Base-by-base conservation (phyloP, 306 rosid genomes). In the Quercus ilex region DNA sequence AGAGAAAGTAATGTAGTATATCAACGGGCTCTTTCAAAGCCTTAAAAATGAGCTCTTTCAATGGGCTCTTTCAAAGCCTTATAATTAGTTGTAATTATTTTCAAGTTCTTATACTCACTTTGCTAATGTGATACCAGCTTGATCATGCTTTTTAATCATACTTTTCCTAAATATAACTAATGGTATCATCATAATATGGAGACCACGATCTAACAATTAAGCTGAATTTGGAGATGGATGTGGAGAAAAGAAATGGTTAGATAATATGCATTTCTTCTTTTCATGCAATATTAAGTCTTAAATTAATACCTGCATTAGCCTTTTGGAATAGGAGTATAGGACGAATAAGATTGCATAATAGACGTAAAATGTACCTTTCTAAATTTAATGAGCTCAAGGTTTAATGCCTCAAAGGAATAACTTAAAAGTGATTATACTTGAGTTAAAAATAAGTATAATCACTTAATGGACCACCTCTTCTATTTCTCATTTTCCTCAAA, bases 181-280 rank as follows among this genome's bases (percentile, higher is more conserved):
- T 73, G 58, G 17, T 51, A 30, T 35, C 23, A 68, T 5, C 17
- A 74, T 67, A 75, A 69, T 67, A 75, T 33, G 55, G 82, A 75
- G 86, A 79, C 84, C 82, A 76, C 80, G 63, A 41, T 71, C 60
- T 70, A 59, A 78, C 55, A 30, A 62, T 55, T 77, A 60, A 74
- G 69, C 31, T 5, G 46, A 63, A 62, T 38, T 56, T 46, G 57
- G 35, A 55, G 58, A 63, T 30, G 65, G 75, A 63, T 20, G 81
- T 25, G 23, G 55, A 82, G 73, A 78, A 69, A 7, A 38, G 20
- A 6, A 31, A 3, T 4, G 35, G 35, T 51, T 26, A 15, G 20
- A 64, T 18, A 21, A 17, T 68, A 70, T 35, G 35, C 79, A 63
- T 55, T 46, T 49, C 53, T 49, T 49, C 53, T 13, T 49, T 49